Conservation (phyloP, 148 eudicot genomes). For the Dianthus caryophyllus region DNA sequence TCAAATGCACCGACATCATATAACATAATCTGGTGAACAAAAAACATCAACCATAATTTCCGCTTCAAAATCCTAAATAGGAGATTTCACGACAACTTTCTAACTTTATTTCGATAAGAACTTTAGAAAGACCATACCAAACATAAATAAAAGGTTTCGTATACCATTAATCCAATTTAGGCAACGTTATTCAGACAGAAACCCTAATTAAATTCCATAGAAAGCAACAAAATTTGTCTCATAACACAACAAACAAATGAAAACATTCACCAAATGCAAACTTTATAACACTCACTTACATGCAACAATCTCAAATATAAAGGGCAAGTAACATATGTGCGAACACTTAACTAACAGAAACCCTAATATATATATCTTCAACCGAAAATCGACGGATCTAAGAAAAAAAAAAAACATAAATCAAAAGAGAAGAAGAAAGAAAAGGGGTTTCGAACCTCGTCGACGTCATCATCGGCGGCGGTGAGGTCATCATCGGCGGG, state of each 20-base stretch:
- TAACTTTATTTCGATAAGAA: neutral
- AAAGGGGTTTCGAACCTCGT: no score
- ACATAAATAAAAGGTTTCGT: neutral
- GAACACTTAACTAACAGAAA: no score
- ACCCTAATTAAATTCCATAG: no score
- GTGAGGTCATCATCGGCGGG: conserved; percentile 27
- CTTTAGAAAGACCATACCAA: neutral
- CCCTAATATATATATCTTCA: no score
- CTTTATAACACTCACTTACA: no score
- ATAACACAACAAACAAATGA: neutral
- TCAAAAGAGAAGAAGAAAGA: conserved; percentile 11
- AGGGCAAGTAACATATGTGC: no score
- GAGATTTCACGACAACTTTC: neutral
- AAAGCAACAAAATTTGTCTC: neutral
- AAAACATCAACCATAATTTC: no score
- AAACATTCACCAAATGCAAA: no score
- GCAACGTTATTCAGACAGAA: no score
- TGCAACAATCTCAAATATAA: no score
- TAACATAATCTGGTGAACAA: no score
- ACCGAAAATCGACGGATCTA: conserved; percentile 16
- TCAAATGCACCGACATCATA: neutral
- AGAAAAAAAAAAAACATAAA: neutral
- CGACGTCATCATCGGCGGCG: conserved; percentile 28
- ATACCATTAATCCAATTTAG: neutral
- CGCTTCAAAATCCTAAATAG: no score